These are phyloP conservation scores for Phylloporus scabripes DNA, from an alignment of 768 basidiomycete species.

Conservation along the genomic window DNA sequence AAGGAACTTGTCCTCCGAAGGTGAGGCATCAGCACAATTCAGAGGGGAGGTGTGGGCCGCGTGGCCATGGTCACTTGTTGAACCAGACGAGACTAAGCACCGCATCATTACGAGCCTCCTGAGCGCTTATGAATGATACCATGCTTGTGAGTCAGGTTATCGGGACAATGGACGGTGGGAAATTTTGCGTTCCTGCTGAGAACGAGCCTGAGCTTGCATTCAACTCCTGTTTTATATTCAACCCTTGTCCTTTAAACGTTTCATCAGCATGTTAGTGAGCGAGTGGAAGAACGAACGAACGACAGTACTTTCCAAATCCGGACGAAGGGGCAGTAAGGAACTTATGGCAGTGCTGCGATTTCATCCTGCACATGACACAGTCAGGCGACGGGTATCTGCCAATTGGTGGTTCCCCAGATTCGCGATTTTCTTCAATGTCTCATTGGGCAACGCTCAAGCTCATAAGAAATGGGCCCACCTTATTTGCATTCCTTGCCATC, in stretches of 20 bases:
- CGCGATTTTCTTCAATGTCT: background rate
- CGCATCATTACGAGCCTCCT: background rate
- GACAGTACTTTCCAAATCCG: background rate
- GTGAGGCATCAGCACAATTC: background rate
- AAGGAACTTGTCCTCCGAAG: background rate
- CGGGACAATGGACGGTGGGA: background rate
- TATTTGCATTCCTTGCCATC: conserved; percentile 15
- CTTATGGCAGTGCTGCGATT: background rate
- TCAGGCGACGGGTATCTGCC: conserved; percentile 22
- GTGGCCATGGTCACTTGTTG: background rate
- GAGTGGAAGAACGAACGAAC: too few relatives aligned
- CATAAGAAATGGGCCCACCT: conserved; percentile 10
- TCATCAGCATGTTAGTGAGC: background rate
- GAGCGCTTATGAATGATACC: background rate
- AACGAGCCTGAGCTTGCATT: background rate
- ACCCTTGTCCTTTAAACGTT: background rate
- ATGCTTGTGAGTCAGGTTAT: background rate
- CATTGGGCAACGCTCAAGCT: conserved; percentile 15
- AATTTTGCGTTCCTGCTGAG: background rate
- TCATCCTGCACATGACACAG: too few relatives aligned
- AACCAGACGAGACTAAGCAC: background rate
- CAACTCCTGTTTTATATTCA: too few relatives aligned
- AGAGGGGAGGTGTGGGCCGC: background rate
- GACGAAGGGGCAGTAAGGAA: background rate
- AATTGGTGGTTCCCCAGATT: conserved; percentile 9